A percentile compares a stretch with the other conserved stretches of the same genome.
phyloP scores from a whole-genome alignment of 352 stramenopile species.

The Porosira glacialis region DNA sequence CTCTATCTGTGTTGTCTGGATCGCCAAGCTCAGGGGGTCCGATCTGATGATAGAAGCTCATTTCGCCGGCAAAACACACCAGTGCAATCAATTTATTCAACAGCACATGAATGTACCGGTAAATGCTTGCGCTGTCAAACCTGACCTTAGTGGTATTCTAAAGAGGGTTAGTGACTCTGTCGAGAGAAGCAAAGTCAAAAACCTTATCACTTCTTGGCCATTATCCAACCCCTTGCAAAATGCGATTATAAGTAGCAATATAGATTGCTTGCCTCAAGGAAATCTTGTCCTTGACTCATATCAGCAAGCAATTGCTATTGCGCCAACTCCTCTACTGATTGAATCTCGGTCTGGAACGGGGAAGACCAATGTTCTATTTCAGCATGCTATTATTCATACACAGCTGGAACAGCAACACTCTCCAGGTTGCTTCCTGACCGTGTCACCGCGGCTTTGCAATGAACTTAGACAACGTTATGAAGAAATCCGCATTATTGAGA shows the following conservation, averaged over 20 bases:
- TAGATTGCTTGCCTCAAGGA: slow-evolving; percentile 26
- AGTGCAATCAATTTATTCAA: slow-evolving; percentile 40
- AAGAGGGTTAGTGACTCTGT: neutral
- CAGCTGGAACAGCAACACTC: slow-evolving; percentile 17
- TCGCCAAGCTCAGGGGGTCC: slow-evolving; percentile 14
- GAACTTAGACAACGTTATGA: slow-evolving; percentile 29
- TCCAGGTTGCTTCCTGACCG: slow-evolving; percentile 37
- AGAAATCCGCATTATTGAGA: slow-evolving; percentile 25
- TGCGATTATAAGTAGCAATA: slow-evolving; percentile 20
- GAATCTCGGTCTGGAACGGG: slow-evolving; percentile 43
- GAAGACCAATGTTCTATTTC: slow-evolving; percentile 45
- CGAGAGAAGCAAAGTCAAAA: slow-evolving; percentile 1
- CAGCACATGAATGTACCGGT: slow-evolving; percentile 13
- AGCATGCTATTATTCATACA: slow-evolving; percentile 42
- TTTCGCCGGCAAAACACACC: slow-evolving; percentile 28
- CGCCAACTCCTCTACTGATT: slow-evolving; percentile 34
- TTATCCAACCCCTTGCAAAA: slow-evolving; percentile 33
- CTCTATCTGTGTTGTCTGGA: slow-evolving; percentile 34
- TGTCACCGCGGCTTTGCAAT: slow-evolving; percentile 36
- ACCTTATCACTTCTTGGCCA: slow-evolving; percentile 21
- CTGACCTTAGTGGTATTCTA: slow-evolving; percentile 21
- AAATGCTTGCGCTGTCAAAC: slow-evolving; percentile 5
- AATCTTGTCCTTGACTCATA: slow-evolving; percentile 32
- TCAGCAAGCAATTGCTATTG: slow-evolving; percentile 32
- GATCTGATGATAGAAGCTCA: slow-evolving; percentile 41